A percentile compares a stretch with the other conserved stretches of the same genome.
These are phyloP conservation scores for Aspergillus fumigatus DNA, from an alignment of 2,329 filamentous ascomycete genomes.

Conservation along the genomic window DNA sequence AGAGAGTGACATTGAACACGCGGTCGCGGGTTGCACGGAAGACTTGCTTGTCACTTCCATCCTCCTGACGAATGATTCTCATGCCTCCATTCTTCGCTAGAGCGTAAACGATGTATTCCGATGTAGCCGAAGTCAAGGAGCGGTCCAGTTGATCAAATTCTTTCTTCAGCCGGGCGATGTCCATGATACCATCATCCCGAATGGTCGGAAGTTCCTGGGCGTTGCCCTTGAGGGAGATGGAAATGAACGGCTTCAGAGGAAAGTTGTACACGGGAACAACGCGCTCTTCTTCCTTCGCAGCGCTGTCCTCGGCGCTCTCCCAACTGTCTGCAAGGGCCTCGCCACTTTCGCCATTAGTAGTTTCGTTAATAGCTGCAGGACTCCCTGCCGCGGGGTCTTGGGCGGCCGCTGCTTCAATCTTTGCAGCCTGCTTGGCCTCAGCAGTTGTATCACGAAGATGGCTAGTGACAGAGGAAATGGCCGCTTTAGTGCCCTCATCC, in stretches of 20 bases:
- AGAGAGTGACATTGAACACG: constrained; percentile 89
- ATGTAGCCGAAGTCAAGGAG: constrained; percentile 82
- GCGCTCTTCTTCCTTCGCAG: constrained; percentile 61
- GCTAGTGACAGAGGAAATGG: constrained; percentile 28
- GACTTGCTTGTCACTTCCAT: constrained; percentile 84
- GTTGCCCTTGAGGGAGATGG: constrained; percentile 62
- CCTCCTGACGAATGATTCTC: constrained; percentile 88
- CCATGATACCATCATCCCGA: constrained; percentile 76
- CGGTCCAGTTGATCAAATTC: constrained; percentile 97
- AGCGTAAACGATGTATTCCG: constrained; percentile 89
- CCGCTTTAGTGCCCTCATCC: constrained; percentile 34
- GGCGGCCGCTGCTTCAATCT: constrained; percentile 39
- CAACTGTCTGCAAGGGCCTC: constrained; percentile 73
- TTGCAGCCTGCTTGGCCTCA: constrained; percentile 47
- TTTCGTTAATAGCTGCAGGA: constrained; percentile 47
- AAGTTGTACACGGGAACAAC: constrained; percentile 87
- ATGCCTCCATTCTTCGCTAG: constrained; percentile 91
- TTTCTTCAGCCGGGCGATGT: constrained; percentile 92
- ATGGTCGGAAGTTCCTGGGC: constrained; percentile 54
- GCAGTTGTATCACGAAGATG: constrained; percentile 38
- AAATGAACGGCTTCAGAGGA: constrained; percentile 93
- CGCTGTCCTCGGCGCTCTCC: constrained; percentile 73
- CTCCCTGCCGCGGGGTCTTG: constrained; percentile 29
- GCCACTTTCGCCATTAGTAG: constrained; percentile 51
- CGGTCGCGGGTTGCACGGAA: constrained; percentile 90